phyloP scores from a whole-genome alignment of 768 basidiomycete genomes.

The Macrolepiota albuminosa region DNA sequence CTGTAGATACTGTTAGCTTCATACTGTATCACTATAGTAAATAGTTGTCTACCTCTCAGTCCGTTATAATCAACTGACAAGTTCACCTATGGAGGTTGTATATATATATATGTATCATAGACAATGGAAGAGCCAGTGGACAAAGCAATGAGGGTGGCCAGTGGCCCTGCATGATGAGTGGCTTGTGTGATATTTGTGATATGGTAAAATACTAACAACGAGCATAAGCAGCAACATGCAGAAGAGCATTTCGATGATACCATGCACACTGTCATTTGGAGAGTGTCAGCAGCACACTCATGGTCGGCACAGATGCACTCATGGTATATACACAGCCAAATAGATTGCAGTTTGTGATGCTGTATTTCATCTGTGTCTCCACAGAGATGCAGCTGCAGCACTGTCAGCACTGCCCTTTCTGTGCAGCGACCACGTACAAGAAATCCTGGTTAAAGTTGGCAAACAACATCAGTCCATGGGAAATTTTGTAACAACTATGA shows the following conservation, averaged over 20 bases:
- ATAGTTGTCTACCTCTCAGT: too few relatives aligned
- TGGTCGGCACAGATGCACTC: conserved; percentile 46
- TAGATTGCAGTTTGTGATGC: conserved; percentile 97
- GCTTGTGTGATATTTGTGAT: too few relatives aligned
- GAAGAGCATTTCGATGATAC: conserved; percentile 42
- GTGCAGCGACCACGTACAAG: conserved; percentile 48
- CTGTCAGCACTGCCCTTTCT: background rate
- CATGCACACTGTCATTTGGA: conserved; percentile 85
- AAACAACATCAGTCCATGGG: conserved; percentile 37
- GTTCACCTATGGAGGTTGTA: too few relatives aligned
- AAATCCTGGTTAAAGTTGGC: conserved; percentile 99
- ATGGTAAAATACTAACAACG: conserved; percentile 40
- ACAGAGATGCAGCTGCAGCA: conserved; percentile 78
- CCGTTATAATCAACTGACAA: too few relatives aligned
- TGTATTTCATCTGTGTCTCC: conserved; percentile 93
- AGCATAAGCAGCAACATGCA: conserved; percentile 97
- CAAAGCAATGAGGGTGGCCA: too few relatives aligned
- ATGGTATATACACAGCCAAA: conserved; percentile 94
- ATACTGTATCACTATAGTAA: too few relatives aligned
- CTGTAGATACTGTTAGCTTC: too few relatives aligned
- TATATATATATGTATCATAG: too few relatives aligned
- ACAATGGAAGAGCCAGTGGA: too few relatives aligned
- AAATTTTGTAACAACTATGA: too few relatives aligned
- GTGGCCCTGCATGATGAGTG: too few relatives aligned
- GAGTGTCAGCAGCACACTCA: background rate